Conservation (phyloP, 2,329 filamentous ascomycete genomes). For the Alternaria metachromatica region DNA sequence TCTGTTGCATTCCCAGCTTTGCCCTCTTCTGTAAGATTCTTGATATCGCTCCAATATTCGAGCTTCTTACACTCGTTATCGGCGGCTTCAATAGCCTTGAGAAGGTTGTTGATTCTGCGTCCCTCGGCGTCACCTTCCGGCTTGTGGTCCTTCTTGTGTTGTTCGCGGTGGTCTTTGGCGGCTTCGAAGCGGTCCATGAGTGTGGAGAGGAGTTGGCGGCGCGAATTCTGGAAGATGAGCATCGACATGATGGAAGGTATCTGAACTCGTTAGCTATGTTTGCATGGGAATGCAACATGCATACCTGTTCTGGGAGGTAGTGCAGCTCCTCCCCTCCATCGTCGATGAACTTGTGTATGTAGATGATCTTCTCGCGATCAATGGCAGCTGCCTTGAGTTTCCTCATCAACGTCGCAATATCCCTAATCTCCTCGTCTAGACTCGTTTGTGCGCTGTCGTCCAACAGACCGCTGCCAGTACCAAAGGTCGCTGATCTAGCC, state of each 20-base stretch:
- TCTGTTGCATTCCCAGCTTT: slow-evolving; percentile 44
- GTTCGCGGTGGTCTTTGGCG: slow-evolving; percentile 58
- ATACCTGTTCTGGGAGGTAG: slow-evolving; percentile 70
- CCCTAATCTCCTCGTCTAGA: slow-evolving; percentile 62
- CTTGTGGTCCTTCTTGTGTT: slow-evolving; percentile 51
- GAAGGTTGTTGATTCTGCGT: slow-evolving; percentile 70
- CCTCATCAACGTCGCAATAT: slow-evolving; percentile 72
- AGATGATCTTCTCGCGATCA: slow-evolving; percentile 89
- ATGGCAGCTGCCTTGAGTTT: slow-evolving; percentile 74
- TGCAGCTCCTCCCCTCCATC: slow-evolving; percentile 74
- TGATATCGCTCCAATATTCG: slow-evolving; percentile 83
- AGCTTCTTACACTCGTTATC: slow-evolving; percentile 80
- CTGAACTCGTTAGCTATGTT: slow-evolving; percentile 27
- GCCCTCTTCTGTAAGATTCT: slow-evolving; percentile 51
- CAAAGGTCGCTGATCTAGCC: slow-evolving; percentile 35
- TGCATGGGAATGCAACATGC: background rate
- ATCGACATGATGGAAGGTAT: slow-evolving; percentile 61
- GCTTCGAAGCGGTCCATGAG: slow-evolving; percentile 66
- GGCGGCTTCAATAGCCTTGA: slow-evolving; percentile 75
- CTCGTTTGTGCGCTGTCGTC: slow-evolving; percentile 40
- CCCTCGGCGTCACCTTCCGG: slow-evolving; percentile 55
- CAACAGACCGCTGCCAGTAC: slow-evolving; percentile 55
- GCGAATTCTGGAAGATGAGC: slow-evolving; percentile 88
- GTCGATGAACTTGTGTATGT: slow-evolving; percentile 80
- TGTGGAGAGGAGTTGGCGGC: slow-evolving; percentile 74